Base-by-base conservation (phyloP, 495 filamentous ascomycete species). In the Ramalina intermedia region DNA sequence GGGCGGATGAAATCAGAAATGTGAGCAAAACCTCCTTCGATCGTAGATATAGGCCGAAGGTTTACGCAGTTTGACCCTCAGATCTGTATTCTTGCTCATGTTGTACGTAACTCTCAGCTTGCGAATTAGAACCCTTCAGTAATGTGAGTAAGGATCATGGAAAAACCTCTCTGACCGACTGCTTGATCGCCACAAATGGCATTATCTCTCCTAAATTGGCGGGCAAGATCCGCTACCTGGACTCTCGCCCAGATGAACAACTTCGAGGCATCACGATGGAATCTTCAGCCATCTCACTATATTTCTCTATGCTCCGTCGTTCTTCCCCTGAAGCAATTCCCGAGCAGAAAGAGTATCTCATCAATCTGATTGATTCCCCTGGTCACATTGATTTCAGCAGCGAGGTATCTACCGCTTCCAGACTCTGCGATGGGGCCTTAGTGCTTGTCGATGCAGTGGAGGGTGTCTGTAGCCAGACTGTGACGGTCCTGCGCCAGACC, bases 341-440 rank as follows among this genome's bases (percentile, higher is more conserved):
- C 1, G 72, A 77, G 47, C 70, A 79, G 13, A 83, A 85, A 57
- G 89, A 96, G 61, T 96, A 94, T 61, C 74, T 99, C 41, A 87
- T 99, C 64, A 99, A 99, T 63, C 67, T 99, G 36, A 99, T 99
- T 55, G 91, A 99, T 63, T 96, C 93, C 0, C 91, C 91, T 0
- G 91, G 91, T 8, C 91, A 99, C 61, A 94, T 99, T 41, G 91
- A 99, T 62, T 99, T 99, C 66, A 95, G 89, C 71, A 93, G 86
- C 49, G 91, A 99, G 63, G 91, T 99, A 2, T 95, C 89, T 2
- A 96, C 89, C 0, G 91, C 91, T 2, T 96, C 90, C 0, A 78
- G 91, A 39, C 70, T 99, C 12, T 96, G 90, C 53, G 91, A 99
- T 67, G 91, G 93, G 24, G 91, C 90, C 1, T 74, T 96, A 8